Conservation (phyloP, 192 early-diverging fungal species). For the Entrophospora sp. region DNA sequence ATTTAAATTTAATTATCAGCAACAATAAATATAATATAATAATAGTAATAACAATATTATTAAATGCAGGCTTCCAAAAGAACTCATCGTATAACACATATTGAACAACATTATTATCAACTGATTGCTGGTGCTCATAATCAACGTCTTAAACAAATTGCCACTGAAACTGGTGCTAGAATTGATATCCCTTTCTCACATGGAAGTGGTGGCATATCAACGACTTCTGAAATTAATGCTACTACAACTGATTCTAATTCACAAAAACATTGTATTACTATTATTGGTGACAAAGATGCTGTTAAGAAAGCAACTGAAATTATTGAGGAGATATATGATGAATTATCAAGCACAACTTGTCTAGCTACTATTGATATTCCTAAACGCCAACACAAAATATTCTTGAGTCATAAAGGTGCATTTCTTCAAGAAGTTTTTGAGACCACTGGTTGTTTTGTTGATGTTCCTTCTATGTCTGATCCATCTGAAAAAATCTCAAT, state of each 20-base stretch:
- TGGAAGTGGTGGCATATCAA: slow-evolving; percentile 73
- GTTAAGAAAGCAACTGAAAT: slow-evolving; percentile 55
- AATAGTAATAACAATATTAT: no score
- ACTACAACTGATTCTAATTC: slow-evolving; percentile 49
- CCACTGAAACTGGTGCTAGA: slow-evolving; percentile 52
- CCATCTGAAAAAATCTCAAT: slow-evolving; percentile 68
- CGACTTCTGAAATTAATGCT: slow-evolving; percentile 47
- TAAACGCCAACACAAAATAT: slow-evolving; percentile 89
- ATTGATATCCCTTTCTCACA: slow-evolving; percentile 79
- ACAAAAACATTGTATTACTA: slow-evolving; percentile 45
- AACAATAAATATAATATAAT: neutral
- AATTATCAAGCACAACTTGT: slow-evolving; percentile 54
- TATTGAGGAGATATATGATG: slow-evolving; percentile 48
- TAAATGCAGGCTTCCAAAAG: slow-evolving; percentile 53
- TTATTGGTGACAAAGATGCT: slow-evolving; percentile 71
- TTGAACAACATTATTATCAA: slow-evolving; percentile 69
- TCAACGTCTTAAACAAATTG: slow-evolving; percentile 46
- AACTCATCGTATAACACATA: slow-evolving; percentile 51
- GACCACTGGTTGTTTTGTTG: slow-evolving; percentile 81
- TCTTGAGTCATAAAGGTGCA: slow-evolving; percentile 73
- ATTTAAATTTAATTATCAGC: neutral
- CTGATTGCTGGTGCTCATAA: slow-evolving; percentile 77
- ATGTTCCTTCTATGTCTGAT: slow-evolving; percentile 63
- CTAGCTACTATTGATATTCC: slow-evolving; percentile 63
- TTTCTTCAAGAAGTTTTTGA: slow-evolving; percentile 75